These are phyloP conservation scores for Gnetum montanum DNA, from an alignment of 75 land plant genomes.

Conservation along the genomic window DNA sequence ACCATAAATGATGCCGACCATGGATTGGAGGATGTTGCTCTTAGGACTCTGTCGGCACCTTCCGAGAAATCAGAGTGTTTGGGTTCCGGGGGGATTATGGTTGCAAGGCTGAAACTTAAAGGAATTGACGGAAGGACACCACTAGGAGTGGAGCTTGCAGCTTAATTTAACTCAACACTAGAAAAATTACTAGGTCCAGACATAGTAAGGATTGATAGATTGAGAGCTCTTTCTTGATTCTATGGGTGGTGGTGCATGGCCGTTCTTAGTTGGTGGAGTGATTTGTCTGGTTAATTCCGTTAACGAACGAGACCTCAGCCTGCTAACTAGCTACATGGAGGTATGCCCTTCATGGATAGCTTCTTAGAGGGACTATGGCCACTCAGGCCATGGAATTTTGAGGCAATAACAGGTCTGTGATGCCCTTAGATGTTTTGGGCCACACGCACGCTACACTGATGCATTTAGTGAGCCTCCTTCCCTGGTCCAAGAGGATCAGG, in stretches of 20 bases:
- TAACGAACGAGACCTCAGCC: conserved; percentile 66
- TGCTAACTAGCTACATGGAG: conserved; percentile 43
- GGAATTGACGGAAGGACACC: conserved; percentile 27
- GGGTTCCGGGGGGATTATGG: conserved; percentile 24
- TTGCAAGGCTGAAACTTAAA: conserved; percentile 29
- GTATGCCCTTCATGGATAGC: no score
- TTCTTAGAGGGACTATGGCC: no score
- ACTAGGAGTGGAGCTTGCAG: conserved; percentile 20
- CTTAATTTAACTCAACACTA: conserved; percentile 20
- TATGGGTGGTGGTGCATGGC: conserved; percentile 26
- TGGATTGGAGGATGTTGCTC: conserved; percentile 24
- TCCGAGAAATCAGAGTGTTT: conserved; percentile 20
- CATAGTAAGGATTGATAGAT: conserved; percentile 22
- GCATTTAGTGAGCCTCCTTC: no score
- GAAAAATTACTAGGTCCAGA: conserved; percentile 16
- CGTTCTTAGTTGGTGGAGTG: conserved; percentile 34
- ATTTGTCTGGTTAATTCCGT: conserved; percentile 61
- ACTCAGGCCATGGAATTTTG: no score
- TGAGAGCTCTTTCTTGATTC: conserved; percentile 25
- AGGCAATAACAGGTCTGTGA: no score
- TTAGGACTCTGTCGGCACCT: conserved; percentile 15
- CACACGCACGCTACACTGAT: no score
- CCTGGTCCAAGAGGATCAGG: no score
- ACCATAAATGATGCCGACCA: conserved; percentile 27
- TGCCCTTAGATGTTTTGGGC: no score